Evolutionary conservation across 2,329 filamentous ascomycete genomes (phyloP), one percentile per base, ranked within the genome.

Genomic region (Gyromitra esculenta): DNA sequence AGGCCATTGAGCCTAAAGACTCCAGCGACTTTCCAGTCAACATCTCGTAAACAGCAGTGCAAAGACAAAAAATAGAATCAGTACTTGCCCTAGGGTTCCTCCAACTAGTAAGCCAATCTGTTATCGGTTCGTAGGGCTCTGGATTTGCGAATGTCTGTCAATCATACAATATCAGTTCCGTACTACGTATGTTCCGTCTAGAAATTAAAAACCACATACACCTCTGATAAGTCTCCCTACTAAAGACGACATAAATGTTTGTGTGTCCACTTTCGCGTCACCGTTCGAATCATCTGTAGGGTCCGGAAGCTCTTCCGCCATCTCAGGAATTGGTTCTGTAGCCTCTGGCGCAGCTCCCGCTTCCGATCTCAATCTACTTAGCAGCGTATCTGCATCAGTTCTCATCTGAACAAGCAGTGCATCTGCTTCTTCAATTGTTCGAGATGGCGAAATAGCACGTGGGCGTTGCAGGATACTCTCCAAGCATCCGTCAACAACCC

Each of bases 1-100:
- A 9, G 75, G 75, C 75, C 75, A 77, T 63, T 75, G 69, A 56
- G 62, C 75, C 75, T 77, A 39, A 9, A 64, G n/a, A 62, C 2
- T 56, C 37, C n/a, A 5, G 13, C 43, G 18, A 41, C 8, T 45
- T 43, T 39, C 57, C 25, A 62, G 64, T 74, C 50, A 70, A 63
- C 39, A 45, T 52, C 37, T 25, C 39, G 35, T 11, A 25, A 25
- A 69, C 15, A 59, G 13, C 11, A 50, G 25, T 39, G 66, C 52
- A 35, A 21, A 31, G 7, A 6, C 39, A 50, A 62, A 35, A 18
- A 25, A 62, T 21, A 35, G 41, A 59, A 39, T 41, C 13, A 57
- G 52, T n/a, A 74, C 60, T 73, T 60, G 54, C 73, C 54, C 74
- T 77, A 54, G 52, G 67, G 37, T 73, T 78, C 35, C 68, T 77